Base-by-base conservation (phyloP, 169 alveolate species). In the Babesia ovata region DNA sequence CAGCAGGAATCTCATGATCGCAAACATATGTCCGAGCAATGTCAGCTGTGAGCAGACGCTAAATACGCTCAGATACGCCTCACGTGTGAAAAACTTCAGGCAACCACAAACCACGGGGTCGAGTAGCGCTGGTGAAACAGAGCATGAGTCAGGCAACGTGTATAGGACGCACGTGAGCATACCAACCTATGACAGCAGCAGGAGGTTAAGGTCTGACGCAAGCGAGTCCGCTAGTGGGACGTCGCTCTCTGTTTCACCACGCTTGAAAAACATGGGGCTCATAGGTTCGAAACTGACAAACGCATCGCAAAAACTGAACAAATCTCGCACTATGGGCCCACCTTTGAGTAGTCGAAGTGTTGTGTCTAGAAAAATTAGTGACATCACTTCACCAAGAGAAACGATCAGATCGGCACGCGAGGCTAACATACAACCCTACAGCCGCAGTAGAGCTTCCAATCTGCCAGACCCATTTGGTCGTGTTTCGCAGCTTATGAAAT, bases 1-100 rank as follows among this genome's bases (percentile, higher is more conserved):
- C 39, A 95, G 98, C 79, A 94, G 98, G 72, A 95, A 95, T 57
- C 96, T 97, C 36, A 98, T 98, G 99, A 98, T 98, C 36, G 99
- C 99, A 29, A 97, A 97, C 82, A 93, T 98, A 44, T 95, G 99
- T 17, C 99, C 99, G 1, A 93, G 98, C 52, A 86, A 93, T 58
- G 93, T 96, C 21, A 93, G 97, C 63, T 95, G 98, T 69, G 99
- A 98, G 69, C 99, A 98, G 85, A 97, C 99, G 26, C 85, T 98
- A 54, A 98, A 98, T 84, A 98, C 99, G 13, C 92, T 98, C 36
- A 85, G 99, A 72, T 96, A 95, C 75, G 98, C 99, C 16, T 98
- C 97, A 65, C 85, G 99, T 75, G 99, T 97, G 0, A 96, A 97
- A 87, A 98, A 94, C 70, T 92, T 97, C 45, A 96, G 93, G 79